These are phyloP conservation scores for Biscutella laevigata DNA, from an alignment of 441 rosid species.

Conservation along the genomic window DNA sequence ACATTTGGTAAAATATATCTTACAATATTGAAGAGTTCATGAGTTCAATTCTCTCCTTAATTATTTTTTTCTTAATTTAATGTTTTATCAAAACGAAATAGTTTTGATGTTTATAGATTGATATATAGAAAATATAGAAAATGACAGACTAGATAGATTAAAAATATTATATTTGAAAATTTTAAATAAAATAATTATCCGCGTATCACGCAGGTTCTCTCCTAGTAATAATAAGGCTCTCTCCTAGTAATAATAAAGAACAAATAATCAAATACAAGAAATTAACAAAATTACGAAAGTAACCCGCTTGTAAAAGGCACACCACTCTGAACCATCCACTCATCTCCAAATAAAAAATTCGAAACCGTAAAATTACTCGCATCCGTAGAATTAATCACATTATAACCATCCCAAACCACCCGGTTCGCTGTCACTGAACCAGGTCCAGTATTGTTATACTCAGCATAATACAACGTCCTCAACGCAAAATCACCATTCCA, in stretches of 20 bases:
- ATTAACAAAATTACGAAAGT: slow-evolving; percentile 5
- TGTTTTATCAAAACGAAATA: no score
- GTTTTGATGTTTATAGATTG: no score
- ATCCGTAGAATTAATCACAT: slow-evolving; percentile 36
- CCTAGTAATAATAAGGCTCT: no score
- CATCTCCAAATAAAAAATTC: slow-evolving; percentile 46
- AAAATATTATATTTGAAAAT: no score
- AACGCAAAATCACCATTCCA: slow-evolving; percentile 62
- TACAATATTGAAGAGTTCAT: no score
- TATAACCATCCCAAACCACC: slow-evolving; percentile 60
- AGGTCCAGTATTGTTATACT: slow-evolving; percentile 53
- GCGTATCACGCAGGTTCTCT: no score
- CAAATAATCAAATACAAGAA: slow-evolving; percentile 7
- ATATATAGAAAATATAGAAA: no score
- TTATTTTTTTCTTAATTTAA: no score
- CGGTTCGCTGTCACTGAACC: slow-evolving; percentile 40
- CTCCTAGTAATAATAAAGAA: background rate
- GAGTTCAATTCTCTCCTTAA: no score
- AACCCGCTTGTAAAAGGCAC: slow-evolving; percentile 47
- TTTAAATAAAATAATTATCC: no score
- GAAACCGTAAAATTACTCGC: slow-evolving; percentile 54
- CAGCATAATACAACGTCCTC: slow-evolving; percentile 54
- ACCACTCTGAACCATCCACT: slow-evolving; percentile 71
- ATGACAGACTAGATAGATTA: no score
- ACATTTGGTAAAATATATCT: no score